Conservation (phyloP, 1,284 basidiomycete genomes). For the Pterula multifida region DNA sequence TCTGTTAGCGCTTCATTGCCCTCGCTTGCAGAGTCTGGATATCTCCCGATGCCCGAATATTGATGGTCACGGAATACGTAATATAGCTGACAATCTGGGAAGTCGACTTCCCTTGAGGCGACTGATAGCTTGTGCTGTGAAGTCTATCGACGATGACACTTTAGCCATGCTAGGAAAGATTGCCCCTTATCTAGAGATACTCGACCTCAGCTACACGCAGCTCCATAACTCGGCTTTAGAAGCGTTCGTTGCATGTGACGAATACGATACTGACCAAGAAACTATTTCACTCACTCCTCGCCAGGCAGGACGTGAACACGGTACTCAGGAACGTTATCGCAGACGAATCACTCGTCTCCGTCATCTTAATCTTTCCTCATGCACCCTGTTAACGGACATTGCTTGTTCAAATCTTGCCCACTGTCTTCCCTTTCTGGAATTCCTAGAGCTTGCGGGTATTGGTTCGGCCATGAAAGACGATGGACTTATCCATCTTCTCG, state of each 20-base stretch:
- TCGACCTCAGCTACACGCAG: slow-evolving; percentile 65
- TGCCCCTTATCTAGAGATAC: slow-evolving; percentile 64
- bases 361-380: slow-evolving; percentile 74
- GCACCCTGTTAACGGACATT: slow-evolving; percentile 60
- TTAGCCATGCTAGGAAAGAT: slow-evolving; percentile 51
- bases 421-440: slow-evolving; percentile 64
- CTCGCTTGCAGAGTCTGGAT: slow-evolving; percentile 50
- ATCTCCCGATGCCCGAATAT: slow-evolving; percentile 65
- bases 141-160: slow-evolving; percentile 42
- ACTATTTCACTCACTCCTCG: slow-evolving; percentile 44
- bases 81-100: slow-evolving; percentile 28
- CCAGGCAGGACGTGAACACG: slow-evolving; percentile 50
- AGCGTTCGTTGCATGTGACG: slow-evolving; percentile 50
- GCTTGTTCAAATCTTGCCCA: slow-evolving; percentile 64
- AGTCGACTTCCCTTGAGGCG: slow-evolving; percentile 39
- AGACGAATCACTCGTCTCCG: slow-evolving; percentile 59
- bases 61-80: slow-evolving; percentile 47
- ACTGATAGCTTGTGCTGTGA: slow-evolving; percentile 56
- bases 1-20: slow-evolving; percentile 46
- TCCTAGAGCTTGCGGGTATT: slow-evolving; percentile 73
- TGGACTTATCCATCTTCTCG: slow-evolving; percentile 62
- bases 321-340: slow-evolving; percentile 36
- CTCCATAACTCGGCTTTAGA: slow-evolving; percentile 68
- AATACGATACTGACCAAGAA: slow-evolving; percentile 22
- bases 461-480: slow-evolving; percentile 56